phyloP scores from a whole-genome alignment of 495 filamentous ascomycete species.

The Polyplosphaeria fusca region DNA sequence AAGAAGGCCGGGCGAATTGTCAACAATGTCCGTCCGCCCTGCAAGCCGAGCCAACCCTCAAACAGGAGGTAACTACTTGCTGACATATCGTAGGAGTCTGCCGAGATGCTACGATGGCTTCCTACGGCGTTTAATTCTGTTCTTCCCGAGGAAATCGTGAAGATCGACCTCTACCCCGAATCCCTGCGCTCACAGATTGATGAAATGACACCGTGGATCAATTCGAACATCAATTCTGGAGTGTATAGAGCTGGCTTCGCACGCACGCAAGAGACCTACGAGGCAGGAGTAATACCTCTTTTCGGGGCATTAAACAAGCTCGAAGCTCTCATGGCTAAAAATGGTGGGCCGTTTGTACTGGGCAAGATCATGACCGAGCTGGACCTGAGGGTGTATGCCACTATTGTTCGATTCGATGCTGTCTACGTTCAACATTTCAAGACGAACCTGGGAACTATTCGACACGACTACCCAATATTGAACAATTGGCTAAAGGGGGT shows the following conservation, averaged over 20 bases:
- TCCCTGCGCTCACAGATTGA: slow-evolving; percentile 47
- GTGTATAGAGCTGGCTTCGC: slow-evolving; percentile 59
- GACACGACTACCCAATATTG: slow-evolving; percentile 52
- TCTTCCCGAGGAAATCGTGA: slow-evolving; percentile 36
- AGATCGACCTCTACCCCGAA: slow-evolving; percentile 48
- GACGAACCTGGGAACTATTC: slow-evolving; percentile 53
- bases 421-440: slow-evolving; percentile 60
- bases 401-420: slow-evolving; percentile 50
- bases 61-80: not conserved
- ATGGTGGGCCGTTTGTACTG: slow-evolving; percentile 50
- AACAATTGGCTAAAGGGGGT: slow-evolving; percentile 53
- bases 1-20: slow-evolving; percentile 49
- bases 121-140: slow-evolving; percentile 49
- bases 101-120: slow-evolving; percentile 52
- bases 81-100: slow-evolving; percentile 42
- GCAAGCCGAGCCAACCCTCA: not conserved
- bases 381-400: slow-evolving; percentile 52
- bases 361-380: slow-evolving; percentile 50
- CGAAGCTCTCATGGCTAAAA: slow-evolving; percentile 45
- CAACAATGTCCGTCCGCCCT: slow-evolving; percentile 43
- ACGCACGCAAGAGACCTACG: slow-evolving; percentile 47
- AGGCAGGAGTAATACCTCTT: slow-evolving; percentile 45
- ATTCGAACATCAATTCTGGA: slow-evolving; percentile 48
- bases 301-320: slow-evolving; percentile 54
- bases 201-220: slow-evolving; percentile 46